Conservation (phyloP, 441 rosid genomes). For the Jatropha podagrica region DNA sequence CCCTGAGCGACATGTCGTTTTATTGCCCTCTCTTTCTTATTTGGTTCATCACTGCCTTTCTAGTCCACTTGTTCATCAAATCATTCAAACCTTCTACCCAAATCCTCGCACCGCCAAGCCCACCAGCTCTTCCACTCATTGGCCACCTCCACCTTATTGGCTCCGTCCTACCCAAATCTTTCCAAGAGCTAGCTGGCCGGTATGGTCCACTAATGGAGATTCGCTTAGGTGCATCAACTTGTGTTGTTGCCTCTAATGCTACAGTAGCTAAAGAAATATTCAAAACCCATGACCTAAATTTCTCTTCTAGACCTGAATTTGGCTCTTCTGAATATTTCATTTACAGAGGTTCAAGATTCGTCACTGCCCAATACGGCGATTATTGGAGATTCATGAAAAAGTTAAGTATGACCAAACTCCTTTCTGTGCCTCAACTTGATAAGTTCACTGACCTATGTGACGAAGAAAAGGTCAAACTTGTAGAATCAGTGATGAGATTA, state of each 20-base stretch:
- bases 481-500: constrained; percentile 15
- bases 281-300: constrained; percentile 38
- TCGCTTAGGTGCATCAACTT: constrained; percentile 58
- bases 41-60: constrained; percentile 32
- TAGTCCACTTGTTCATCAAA: constrained; percentile 38
- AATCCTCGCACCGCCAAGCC: constrained; percentile 47
- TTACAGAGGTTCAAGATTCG: constrained; percentile 31
- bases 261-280: constrained; percentile 40
- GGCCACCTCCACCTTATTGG: constrained; percentile 74
- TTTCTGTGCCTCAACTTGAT: constrained; percentile 29
- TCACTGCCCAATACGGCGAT: constrained; percentile 40
- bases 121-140: constrained; percentile 57
- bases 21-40: constrained; percentile 29
- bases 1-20: constrained; percentile 11
- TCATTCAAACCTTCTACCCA: constrained; percentile 14
- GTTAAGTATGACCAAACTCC: constrained; percentile 48
- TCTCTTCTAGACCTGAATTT: constrained; percentile 31
- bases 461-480: constrained; percentile 27
- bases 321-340: constrained; percentile 22
- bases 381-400: constrained; percentile 52
- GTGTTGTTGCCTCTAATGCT: constrained; percentile 50
- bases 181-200: constrained; percentile 50
- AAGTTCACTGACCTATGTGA: constrained; percentile 26
- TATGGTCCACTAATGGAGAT: constrained; percentile 69
- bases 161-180: constrained; percentile 51